Evolutionary conservation across 148 eudicot species (phyloP).

Genomic region (Drosera capensis): DNA sequence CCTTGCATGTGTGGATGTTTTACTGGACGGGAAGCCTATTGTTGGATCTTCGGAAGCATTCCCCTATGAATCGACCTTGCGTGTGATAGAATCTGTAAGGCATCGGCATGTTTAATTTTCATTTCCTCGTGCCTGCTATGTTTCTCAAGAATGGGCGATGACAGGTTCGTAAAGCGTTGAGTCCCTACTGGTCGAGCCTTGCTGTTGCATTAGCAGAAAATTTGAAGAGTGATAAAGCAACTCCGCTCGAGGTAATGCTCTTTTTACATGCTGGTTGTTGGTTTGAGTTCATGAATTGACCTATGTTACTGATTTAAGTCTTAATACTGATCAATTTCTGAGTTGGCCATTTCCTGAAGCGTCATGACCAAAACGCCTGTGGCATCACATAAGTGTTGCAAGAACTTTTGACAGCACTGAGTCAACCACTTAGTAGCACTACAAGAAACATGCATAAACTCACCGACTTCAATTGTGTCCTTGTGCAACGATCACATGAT

Average conservation of each 20-base stretch:
- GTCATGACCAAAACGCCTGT: too few species aligned
- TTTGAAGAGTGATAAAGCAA: slow-evolving; percentile 21
- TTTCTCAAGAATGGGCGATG: slow-evolving; percentile 6
- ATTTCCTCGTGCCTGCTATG: neutral
- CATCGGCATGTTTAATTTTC: neutral
- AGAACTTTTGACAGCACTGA: too few species aligned
- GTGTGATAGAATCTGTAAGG: slow-evolving; percentile 57
- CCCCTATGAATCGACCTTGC: slow-evolving; percentile 94
- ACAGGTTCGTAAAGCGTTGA: slow-evolving; percentile 60
- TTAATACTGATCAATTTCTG: too few species aligned
- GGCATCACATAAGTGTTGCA: too few species aligned
- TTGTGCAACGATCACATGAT: too few species aligned
- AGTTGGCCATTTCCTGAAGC: too few species aligned
- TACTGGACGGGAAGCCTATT: slow-evolving; percentile 56
- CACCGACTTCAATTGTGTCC: too few species aligned
- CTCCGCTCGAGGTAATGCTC: slow-evolving; percentile 37
- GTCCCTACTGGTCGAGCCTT: slow-evolving; percentile 63
- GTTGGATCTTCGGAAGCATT: slow-evolving; percentile 46
- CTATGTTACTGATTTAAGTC: too few species aligned
- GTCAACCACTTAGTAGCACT: too few species aligned
- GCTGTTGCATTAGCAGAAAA: slow-evolving; percentile 38
- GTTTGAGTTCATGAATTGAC: too few species aligned
- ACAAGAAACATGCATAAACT: too few species aligned
- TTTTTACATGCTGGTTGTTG: neutral
- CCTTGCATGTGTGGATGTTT: slow-evolving; percentile 71